Evolutionary conservation across 78 protist genomes (phyloP), one percentile per base, ranked within the genome.

Genomic region (Polysphondylium violaceum): DNA sequence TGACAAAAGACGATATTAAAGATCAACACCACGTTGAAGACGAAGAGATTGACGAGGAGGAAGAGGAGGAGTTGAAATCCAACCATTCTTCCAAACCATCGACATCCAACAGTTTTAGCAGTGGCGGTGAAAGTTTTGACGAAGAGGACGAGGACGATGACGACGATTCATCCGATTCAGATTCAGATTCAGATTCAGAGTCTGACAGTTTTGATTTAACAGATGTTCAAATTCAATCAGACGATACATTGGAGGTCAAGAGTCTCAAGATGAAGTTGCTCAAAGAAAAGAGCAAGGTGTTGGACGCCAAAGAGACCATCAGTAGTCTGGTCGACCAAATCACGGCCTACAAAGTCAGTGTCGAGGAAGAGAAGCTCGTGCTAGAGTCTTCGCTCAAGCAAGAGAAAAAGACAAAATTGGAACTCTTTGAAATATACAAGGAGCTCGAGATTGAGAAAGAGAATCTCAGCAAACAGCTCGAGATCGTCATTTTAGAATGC

Each of bases 331-430:
- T 83, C 9, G 91, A 83, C 2, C 91, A 83, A 33, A 83, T 83
- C 31, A 83, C 91, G 23, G 79, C 56, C 1, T 83, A 83, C 41
- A 83, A 83, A 31, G 38, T n/a, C 27, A 58, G 81, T 3, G 91
- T 83, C 3, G 91, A 83, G 33, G 91, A 83, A 31, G 91, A 83
- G 16, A 83, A 44, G 44, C n/a, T 53, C 12, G 63, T 68, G 1
- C 33, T 83, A 19, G 76, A 69, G 17, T 16, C 40, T 38, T 53
- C 35, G 53, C 43, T 83, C 8, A 83, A 83, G 44, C 91, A 83
- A 40, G 91, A 83, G 29, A 83, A 69, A 27, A 83, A 83, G 25
- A 83, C 91, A 0, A 83, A 83, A 69, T 51, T 83, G 11, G 91
- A 83, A 51, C 40, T 83, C 11, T 83, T 69, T 44, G 91, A 69